phyloP scores from a whole-genome alignment of 164 flowering plant genomes.

The Tinospora cordifolia region DNA sequence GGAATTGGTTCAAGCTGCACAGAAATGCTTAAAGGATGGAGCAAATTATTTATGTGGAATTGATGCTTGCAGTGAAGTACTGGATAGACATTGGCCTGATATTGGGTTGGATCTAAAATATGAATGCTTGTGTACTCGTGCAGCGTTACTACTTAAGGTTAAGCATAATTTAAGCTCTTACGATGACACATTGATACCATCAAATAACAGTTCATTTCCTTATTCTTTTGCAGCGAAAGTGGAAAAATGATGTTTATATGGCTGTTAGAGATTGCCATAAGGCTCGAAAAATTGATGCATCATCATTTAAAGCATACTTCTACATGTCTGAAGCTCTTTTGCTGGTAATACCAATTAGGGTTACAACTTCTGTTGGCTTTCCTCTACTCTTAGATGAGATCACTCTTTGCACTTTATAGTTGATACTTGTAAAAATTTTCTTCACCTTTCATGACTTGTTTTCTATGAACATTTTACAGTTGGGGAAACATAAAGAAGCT shows the following conservation, averaged over 20 bases:
- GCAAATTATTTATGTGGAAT: constrained; percentile 52
- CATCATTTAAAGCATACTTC: constrained; percentile 56
- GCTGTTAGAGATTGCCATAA: constrained; percentile 77
- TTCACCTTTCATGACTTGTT: background rate
- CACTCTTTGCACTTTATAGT: too few species aligned
- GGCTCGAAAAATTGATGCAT: constrained; percentile 55
- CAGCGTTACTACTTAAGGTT: constrained; percentile 88
- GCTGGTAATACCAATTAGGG: constrained; percentile 35
- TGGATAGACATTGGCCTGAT: constrained; percentile 54
- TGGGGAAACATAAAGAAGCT: constrained; percentile 74
- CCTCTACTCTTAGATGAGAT: background rate
- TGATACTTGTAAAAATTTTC: too few species aligned
- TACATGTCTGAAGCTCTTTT: constrained; percentile 72
- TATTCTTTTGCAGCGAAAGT: constrained; percentile 51
- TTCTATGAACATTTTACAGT: constrained; percentile 33
- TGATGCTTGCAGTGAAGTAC: constrained; percentile 82
- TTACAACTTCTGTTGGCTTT: background rate
- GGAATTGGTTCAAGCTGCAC: constrained; percentile 55
- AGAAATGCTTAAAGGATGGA: constrained; percentile 44
- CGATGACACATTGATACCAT: background rate
- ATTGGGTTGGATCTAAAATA: constrained; percentile 45
- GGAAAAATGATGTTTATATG: constrained; percentile 95
- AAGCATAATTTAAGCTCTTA: background rate
- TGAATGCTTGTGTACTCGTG: constrained; percentile 72
- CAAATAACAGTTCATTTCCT: background rate